Conservation (phyloP, 116 monocot species). For the Dioscorea cayenensis region DNA sequence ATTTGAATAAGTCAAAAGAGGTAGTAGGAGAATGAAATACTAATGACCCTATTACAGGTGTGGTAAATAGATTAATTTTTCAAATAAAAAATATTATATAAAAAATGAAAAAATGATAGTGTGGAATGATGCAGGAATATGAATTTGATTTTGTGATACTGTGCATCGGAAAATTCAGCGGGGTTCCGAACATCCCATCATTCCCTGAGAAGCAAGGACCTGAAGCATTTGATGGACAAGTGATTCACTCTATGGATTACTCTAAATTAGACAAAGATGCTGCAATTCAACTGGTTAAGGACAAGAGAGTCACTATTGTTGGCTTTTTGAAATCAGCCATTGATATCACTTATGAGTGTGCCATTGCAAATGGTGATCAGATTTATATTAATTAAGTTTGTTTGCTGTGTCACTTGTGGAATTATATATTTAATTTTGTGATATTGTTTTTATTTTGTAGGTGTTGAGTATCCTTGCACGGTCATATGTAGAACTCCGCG, state of each 20-base stretch:
- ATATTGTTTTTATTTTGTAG: conserved; percentile 10
- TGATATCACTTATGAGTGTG: conserved; percentile 63
- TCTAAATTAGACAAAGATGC: conserved; percentile 37
- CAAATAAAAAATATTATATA: background rate
- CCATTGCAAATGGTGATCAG: conserved; percentile 46
- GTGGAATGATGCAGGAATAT: conserved; percentile 24
- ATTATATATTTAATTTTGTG: too few relatives aligned
- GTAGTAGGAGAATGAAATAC: too few relatives aligned
- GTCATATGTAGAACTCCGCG: conserved; percentile 29
- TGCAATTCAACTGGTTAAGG: conserved; percentile 29
- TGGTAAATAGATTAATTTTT: too few relatives aligned
- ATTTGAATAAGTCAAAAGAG: too few relatives aligned
- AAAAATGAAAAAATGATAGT: too few relatives aligned
- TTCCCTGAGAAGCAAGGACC: conserved; percentile 52
- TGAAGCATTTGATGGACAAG: conserved; percentile 55
- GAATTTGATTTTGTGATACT: conserved; percentile 67
- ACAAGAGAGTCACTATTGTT: conserved; percentile 53
- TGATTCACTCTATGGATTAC: conserved; percentile 65
- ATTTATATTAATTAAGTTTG: too few relatives aligned
- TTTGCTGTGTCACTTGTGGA: too few relatives aligned
- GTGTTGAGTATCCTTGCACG: conserved; percentile 43
- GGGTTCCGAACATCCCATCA: conserved; percentile 46
- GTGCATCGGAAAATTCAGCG: conserved; percentile 65
- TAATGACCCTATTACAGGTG: too few relatives aligned
- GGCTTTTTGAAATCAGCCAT: conserved; percentile 61